A percentile compares a stretch with the other conserved stretches of the same genome.
These are phyloP conservation scores for Tolypocladium amazonense DNA, from an alignment of 2,329 filamentous ascomycete species.

Conservation along the genomic window DNA sequence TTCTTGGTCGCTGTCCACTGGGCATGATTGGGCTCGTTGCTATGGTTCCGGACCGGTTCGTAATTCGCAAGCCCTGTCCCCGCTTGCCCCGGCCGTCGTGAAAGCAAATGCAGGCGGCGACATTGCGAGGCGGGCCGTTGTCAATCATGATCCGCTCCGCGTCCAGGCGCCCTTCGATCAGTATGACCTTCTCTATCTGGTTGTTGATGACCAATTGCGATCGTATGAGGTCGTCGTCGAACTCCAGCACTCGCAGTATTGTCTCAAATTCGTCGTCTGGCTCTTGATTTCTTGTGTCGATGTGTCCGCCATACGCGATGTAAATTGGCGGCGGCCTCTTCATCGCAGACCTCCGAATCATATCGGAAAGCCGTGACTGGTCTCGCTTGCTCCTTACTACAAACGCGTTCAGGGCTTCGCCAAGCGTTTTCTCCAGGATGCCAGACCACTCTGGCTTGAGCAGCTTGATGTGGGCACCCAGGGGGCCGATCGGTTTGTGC, in stretches of 20 bases:
- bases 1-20: slow-evolving; percentile 50
- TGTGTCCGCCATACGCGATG: slow-evolving; percentile 23
- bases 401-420: slow-evolving; percentile 62
- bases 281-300: slow-evolving; percentile 42
- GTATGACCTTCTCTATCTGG: slow-evolving; percentile 71
- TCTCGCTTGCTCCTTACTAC: slow-evolving; percentile 72
- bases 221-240: slow-evolving; percentile 68
- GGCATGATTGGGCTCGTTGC: slow-evolving; percentile 32
- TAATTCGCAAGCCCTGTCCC: slow-evolving; percentile 50
- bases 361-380: slow-evolving; percentile 50
- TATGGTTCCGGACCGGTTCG: slow-evolving; percentile 28
- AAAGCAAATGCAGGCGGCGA: slow-evolving; percentile 60
- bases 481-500: slow-evolving; percentile 67
- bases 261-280: slow-evolving; percentile 66
- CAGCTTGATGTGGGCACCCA: slow-evolving; percentile 69
- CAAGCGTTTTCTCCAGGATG: slow-evolving; percentile 69
- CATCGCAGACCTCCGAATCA: slow-evolving; percentile 57
- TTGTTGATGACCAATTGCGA: slow-evolving; percentile 78
- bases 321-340: slow-evolving; percentile 24
- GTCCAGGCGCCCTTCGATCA: slow-evolving; percentile 58
- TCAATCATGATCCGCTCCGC: slow-evolving; percentile 61
- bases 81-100: slow-evolving; percentile 44
- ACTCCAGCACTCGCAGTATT: slow-evolving; percentile 67
- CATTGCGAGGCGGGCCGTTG: slow-evolving; percentile 52
- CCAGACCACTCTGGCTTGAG: slow-evolving; percentile 72